Percentiles rank a stretch among this genome's conserved stretches.
phyloP scores from a whole-genome alignment of 2,329 filamentous ascomycete species.

The Neofusicoccum laricinum region DNA sequence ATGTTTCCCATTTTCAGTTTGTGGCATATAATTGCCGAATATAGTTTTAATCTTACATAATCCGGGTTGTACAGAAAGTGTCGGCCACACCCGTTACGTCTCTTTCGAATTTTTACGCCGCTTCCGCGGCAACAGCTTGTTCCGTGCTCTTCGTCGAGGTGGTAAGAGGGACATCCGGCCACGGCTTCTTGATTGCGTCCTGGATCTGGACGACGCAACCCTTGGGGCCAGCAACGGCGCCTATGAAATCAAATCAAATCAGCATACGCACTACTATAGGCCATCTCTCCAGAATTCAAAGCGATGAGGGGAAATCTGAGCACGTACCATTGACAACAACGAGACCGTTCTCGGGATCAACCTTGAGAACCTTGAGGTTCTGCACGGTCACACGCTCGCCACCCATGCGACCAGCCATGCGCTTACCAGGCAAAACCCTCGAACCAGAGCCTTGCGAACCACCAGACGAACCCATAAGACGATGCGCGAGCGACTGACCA shows the following conservation, averaged over 20 bases:
- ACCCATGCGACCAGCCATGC: constrained; percentile 97
- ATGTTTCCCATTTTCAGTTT: too few species aligned
- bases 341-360: constrained; percentile 82
- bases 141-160: background rate
- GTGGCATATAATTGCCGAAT: too few species aligned
- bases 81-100: background rate
- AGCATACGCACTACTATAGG: background rate
- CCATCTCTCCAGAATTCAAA: background rate
- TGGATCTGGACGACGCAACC: constrained; percentile 80
- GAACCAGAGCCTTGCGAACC: constrained; percentile 89
- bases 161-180: constrained; percentile 44
- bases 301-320: background rate
- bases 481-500: constrained; percentile 92
- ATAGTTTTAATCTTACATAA: background rate
- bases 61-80: background rate
- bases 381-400: constrained; percentile 83
- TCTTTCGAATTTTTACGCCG: constrained; percentile 5
- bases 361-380: constrained; percentile 84
- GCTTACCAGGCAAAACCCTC: constrained; percentile 91
- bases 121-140: constrained; percentile 10
- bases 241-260: constrained; percentile 35
- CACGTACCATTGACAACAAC: constrained; percentile 76
- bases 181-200: constrained; percentile 86
- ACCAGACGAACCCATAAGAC: constrained; percentile 85
- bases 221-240: constrained; percentile 81